Base-by-base conservation (phyloP, 345 rosid species). In the Heritiera littoralis region DNA sequence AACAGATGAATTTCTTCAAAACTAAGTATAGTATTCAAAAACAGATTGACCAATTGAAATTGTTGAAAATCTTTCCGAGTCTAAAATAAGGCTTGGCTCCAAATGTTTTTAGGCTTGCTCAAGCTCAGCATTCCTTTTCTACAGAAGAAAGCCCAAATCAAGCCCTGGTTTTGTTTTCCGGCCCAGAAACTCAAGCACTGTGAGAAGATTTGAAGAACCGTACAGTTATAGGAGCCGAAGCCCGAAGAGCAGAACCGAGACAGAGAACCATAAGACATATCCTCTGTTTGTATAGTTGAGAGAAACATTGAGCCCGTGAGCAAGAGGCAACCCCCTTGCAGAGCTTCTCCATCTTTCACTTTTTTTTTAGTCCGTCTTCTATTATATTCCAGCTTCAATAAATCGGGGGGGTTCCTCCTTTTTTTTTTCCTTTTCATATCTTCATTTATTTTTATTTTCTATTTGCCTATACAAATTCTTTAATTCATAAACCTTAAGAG, bases 321-420 rank as follows among this genome's bases (percentile, higher is more conserved):
- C 43, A 67, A 46, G 55, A 69, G 73, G 74, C 74, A 48, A 70
- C 41, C 74, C 75, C 75, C 23, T 54, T 51, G 23, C 52, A 41
- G 49, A 68, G 35, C 58, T 71, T 51, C 23, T 30, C 45, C 23
- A 30, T 49, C 35, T 38, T 69, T 70, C 59, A 0, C 5, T 30
- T 30, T 73, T 40, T n/a, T 10, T 23, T 35, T 12, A 32, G 4
- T 28, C 30, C 1, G 3, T 38, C 38, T 8, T 45, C 32, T 40
- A 8, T 55, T 40, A 12, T 5, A 0, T 58, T 12, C 49, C 30
- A 3, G 12, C 38, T 40, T 58, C 52, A 23, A 41, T 11, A 32
- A 32, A 28, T 40, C 32, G 55, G 78, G 69, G 78, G 68, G 78
- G 68, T 20, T 76, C 56, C 58, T 63, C 15, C 30, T 46, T 7